These are phyloP conservation scores for Cryptococcus deneoformans DNA, from an alignment of 1,284 basidiomycete genomes.

Conservation along the genomic window DNA sequence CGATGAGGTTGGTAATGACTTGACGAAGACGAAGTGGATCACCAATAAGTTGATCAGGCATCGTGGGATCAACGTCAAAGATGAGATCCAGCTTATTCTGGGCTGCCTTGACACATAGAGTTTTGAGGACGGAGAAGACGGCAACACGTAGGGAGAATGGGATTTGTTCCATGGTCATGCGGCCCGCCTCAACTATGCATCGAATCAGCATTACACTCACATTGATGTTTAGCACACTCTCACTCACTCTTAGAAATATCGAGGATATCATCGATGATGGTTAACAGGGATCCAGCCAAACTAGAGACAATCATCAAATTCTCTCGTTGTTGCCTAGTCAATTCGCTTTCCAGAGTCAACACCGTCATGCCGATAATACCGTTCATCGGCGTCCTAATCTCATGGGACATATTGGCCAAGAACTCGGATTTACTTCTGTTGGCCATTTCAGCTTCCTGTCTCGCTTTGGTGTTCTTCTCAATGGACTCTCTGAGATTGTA, in stretches of 20 bases:
- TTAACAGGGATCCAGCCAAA: slow-evolving; percentile 85
- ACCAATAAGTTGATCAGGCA: slow-evolving; percentile 95
- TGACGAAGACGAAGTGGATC: slow-evolving; percentile 91
- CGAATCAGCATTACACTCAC: slow-evolving; percentile 10
- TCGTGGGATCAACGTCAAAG: slow-evolving; percentile 93
- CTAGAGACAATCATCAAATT: slow-evolving; percentile 95
- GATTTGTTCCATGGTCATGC: slow-evolving; percentile 99
- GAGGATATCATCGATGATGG: slow-evolving; percentile 98
- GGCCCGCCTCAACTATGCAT: slow-evolving; percentile 82
- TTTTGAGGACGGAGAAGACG: slow-evolving; percentile 97
- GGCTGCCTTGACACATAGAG: slow-evolving; percentile 93
- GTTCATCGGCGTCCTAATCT: slow-evolving; percentile 97
- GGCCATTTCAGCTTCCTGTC: slow-evolving; percentile 94
- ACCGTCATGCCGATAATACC: slow-evolving; percentile 98
- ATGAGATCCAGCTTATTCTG: slow-evolving; percentile 97
- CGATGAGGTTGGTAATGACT: slow-evolving; percentile 80
- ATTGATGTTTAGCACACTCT: neutral
- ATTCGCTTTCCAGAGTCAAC: slow-evolving; percentile 64
- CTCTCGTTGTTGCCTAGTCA: slow-evolving; percentile 93
- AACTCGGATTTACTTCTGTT: slow-evolving; percentile 98
- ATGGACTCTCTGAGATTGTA: slow-evolving; percentile 96
- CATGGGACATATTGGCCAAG: slow-evolving; percentile 96
- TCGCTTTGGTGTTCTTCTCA: slow-evolving; percentile 97
- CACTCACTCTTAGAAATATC: slow-evolving; percentile 96
- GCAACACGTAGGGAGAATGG: slow-evolving; percentile 97